Evolutionary conservation across 2,329 filamentous ascomycete genomes (phyloP).

Genomic region (Huntiella moniliformis): DNA sequence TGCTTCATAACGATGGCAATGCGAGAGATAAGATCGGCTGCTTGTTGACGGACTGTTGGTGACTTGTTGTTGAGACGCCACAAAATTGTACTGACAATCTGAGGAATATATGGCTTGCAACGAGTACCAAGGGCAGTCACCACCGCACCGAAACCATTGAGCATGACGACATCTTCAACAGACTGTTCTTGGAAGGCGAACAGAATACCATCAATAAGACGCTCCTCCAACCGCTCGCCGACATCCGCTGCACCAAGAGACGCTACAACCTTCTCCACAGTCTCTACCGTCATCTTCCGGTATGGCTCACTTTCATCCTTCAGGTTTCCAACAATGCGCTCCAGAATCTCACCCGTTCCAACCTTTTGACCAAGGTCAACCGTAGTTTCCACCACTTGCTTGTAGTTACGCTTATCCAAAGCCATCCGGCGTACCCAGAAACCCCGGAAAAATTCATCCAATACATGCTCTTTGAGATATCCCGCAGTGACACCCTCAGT

Average conservation of each 20-base stretch:
- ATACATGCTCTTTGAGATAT: conserved; percentile 86
- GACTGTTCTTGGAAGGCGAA: conserved; percentile 97
- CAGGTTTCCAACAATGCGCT: conserved; percentile 81
- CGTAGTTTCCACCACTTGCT: conserved; percentile 94
- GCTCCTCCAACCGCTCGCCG: conserved; percentile 76
- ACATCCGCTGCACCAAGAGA: conserved; percentile 88
- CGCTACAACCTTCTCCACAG: conserved; percentile 87
- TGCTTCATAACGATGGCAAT: conserved; percentile 99
- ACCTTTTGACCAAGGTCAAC: conserved; percentile 96
- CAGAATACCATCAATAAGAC: conserved; percentile 85
- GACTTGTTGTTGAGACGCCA: conserved; percentile 98
- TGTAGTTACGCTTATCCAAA: conserved; percentile 90
- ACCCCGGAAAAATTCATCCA: conserved; percentile 94
- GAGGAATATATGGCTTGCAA: conserved; percentile 89
- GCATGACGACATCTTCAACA: conserved; percentile 84
- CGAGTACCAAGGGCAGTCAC: conserved; percentile 86
- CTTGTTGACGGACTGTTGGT: conserved; percentile 87
- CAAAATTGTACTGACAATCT: conserved; percentile 91
- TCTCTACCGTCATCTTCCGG: conserved; percentile 98
- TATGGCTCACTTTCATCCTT: conserved; percentile 98
- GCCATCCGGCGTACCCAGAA: conserved; percentile 98
- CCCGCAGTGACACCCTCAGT: conserved; percentile 88
- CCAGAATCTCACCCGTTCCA: conserved; percentile 86
- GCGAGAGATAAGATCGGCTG: conserved; percentile 85
- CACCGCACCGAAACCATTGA: conserved; percentile 95